Evolutionary conservation across 768 basidiomycete genomes (phyloP), one percentile per base, ranked within the genome.

Genomic region (Russula emetica): DNA sequence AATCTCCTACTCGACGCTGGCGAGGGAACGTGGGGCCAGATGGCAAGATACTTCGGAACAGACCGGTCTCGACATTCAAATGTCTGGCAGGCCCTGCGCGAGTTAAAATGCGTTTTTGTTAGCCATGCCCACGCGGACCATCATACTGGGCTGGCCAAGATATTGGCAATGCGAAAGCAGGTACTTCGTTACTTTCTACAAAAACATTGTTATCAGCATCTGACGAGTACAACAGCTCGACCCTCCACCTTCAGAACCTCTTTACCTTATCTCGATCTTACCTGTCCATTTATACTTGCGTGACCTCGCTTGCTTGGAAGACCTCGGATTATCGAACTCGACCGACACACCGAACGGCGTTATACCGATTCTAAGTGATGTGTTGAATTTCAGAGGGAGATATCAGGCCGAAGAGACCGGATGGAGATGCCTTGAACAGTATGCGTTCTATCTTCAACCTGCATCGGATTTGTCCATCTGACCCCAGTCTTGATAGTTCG

Each of bases 101-200:
- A 88, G 55, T 73, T 94, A 14, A 87, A 83, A 69, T 85, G 90
- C 71, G 81, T 98, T 42, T 97, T 87, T 73, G 78, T 96, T 64
- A 93, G 90, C 65, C 96, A 98, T 72, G 82, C 89, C 68, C 96
- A 97, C 70, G 95, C 82, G 0, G 96, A 98, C 71, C 96, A 98
- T 73, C 95, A 97, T 71, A 81, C 88, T 45, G 95, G 96, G 9
- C 73, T 95, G 38, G 80, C 86, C 0, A 84, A 85, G 62, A 76
- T 98, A 9, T 78, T 98, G 20, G 78, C 83, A 0, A 83, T 86
- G 76, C 81, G 96, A 60, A 81, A 79, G 58, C 76, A 78, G 75
- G 95, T 93, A 64, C 47, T 78, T 74, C 7, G 14, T 71, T 64
- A 40, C 32, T 34, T 49, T 22, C n/a, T 18, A 11, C 32, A 22